A percentile compares a stretch with the other conserved stretches of the same genome.
Conservation (phyloP, 2,329 filamentous ascomycete genomes). For the Colletotrichum simmondsii region DNA sequence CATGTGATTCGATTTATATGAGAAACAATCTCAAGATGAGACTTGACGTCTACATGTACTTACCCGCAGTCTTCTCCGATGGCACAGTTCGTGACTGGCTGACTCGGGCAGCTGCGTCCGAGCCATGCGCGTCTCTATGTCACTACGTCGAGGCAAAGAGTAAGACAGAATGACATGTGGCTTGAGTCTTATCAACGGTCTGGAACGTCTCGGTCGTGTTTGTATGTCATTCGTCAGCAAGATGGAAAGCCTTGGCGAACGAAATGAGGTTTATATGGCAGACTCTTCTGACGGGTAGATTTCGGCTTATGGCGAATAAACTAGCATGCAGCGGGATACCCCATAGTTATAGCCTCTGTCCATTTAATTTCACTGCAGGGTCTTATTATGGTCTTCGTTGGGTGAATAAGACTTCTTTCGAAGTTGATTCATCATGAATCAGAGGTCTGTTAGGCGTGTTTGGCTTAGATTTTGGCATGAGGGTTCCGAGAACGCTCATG, state of each 20-base stretch:
- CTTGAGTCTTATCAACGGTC: background rate
- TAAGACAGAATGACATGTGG: background rate
- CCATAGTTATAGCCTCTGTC: rapidly evolving
- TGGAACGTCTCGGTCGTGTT: background rate
- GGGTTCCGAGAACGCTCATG: rapidly evolving
- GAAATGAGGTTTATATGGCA: background rate
- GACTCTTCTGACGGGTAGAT: background rate
- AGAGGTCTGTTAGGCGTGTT: background rate
- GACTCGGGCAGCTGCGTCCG: background rate
- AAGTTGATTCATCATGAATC: background rate
- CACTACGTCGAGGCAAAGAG: background rate
- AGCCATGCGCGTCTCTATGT: background rate
- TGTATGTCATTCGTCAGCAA: background rate
- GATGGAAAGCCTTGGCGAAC: background rate
- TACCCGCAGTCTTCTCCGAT: background rate
- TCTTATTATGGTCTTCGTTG: background rate
- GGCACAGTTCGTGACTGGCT: background rate
- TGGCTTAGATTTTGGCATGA: background rate
- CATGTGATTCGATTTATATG: background rate
- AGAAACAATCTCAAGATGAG: background rate
- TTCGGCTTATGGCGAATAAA: background rate
- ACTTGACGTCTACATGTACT: background rate
- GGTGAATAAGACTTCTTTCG: background rate
- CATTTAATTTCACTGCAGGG: background rate
- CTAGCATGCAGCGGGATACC: rapidly evolving